A percentile compares a stretch with the other conserved stretches of the same genome.
Evolutionary conservation across 169 alveolate genomes (phyloP).

Genomic region (Amoebophrya sp.): DNA sequence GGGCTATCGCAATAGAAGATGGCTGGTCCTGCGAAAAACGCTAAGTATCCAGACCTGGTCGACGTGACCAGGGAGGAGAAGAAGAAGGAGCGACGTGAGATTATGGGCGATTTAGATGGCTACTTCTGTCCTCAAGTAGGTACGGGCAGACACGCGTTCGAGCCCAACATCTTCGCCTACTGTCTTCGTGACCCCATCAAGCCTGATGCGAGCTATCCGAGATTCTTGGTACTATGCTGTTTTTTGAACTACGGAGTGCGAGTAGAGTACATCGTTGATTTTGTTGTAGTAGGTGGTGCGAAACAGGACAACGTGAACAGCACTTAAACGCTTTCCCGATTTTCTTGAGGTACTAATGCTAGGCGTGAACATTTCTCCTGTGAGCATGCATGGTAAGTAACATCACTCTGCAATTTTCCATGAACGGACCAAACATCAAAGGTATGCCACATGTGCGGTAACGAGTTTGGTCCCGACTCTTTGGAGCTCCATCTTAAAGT

Average conservation of each 20-base stretch:
- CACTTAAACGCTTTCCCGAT: no score
- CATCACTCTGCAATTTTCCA: not conserved
- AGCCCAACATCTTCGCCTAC: not conserved
- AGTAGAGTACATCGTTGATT: no score
- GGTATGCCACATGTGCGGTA: slow-evolving; percentile 14
- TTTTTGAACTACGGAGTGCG: no score
- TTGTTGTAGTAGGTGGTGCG: not conserved
- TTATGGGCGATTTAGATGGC: not conserved
- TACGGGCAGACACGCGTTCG: not conserved
- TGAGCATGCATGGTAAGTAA: not conserved
- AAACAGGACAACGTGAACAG: no score
- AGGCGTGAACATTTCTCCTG: not conserved
- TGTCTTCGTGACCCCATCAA: not conserved
- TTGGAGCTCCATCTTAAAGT: not conserved
- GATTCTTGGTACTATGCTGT: not conserved
- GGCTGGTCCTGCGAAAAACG: not conserved
- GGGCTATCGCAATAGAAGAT: not conserved
- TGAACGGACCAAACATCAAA: not conserved
- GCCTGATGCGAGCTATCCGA: not conserved
- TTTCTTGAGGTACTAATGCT: not conserved
- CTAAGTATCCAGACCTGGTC: not conserved
- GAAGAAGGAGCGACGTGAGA: not conserved
- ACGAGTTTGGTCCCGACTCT: not conserved
- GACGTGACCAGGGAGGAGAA: not conserved
- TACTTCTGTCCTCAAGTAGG: not conserved